phyloP scores from a whole-genome alignment of 495 filamentous ascomycete species.

The Hypoxylon fragiforme region DNA sequence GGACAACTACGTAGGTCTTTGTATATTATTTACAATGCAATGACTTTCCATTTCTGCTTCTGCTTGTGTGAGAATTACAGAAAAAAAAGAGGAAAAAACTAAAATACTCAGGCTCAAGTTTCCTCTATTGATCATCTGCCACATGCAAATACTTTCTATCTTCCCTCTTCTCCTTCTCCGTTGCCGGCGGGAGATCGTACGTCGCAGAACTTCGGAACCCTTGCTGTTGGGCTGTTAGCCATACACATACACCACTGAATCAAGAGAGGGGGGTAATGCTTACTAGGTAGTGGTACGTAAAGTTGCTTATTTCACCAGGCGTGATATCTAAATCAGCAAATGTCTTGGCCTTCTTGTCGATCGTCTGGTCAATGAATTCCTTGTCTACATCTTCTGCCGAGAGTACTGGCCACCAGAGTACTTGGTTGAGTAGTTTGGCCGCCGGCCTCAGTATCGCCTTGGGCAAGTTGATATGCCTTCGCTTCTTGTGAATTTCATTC shows the following conservation, averaged over 20 bases:
- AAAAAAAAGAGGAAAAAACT: not conserved
- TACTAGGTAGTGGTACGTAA: slow-evolving; percentile 92
- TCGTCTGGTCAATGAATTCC: slow-evolving; percentile 91
- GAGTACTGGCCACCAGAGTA: slow-evolving; percentile 83
- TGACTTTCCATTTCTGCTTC: slow-evolving; percentile 20
- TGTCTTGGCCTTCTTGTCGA: slow-evolving; percentile 90
- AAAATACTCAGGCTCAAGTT: slow-evolving; percentile 3
- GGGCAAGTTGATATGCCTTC: slow-evolving; percentile 90
- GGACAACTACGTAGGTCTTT: not conserved
- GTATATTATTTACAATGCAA: slow-evolving; percentile 50
- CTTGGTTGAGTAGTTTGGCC: slow-evolving; percentile 71
- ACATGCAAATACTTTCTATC: slow-evolving; percentile 97
- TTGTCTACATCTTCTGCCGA: slow-evolving; percentile 88
- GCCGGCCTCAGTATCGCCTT: slow-evolving; percentile 73
- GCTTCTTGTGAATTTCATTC: slow-evolving; percentile 85
- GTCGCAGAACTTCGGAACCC: slow-evolving; percentile 77
- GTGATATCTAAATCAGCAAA: slow-evolving; percentile 92
- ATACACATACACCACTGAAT: slow-evolving; percentile 1
- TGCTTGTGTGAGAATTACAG: slow-evolving; percentile 4
- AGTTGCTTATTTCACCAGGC: slow-evolving; percentile 76
- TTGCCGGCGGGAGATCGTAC: slow-evolving; percentile 92
- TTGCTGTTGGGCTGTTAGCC: slow-evolving; percentile 59
- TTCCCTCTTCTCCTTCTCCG: slow-evolving; percentile 89
- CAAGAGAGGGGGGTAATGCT: slow-evolving; percentile 36
- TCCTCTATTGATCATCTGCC: slow-evolving; percentile 71